Conservation (phyloP, 192 early-diverging fungal species). For the Kickxella alabastrina region DNA sequence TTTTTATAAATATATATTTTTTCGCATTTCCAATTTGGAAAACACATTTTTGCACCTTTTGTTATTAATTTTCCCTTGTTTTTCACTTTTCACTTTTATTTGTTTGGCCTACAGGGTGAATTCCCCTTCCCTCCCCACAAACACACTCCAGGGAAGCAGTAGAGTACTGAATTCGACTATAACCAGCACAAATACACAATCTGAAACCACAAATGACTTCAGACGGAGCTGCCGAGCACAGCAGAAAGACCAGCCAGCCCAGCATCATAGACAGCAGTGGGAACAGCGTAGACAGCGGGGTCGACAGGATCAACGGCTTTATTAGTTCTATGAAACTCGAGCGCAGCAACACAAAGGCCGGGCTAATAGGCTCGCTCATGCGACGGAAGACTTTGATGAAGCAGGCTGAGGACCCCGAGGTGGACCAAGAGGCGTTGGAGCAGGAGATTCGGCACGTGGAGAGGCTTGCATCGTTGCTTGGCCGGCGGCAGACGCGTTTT, state of each 20-base stretch:
- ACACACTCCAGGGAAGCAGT: no score
- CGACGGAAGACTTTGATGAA: conserved; percentile 42
- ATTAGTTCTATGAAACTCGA: conserved; percentile 41
- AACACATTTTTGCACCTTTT: no score
- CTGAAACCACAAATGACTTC: no score
- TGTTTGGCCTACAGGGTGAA: no score
- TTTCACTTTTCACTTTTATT: no score
- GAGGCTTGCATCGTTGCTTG: conserved; percentile 42
- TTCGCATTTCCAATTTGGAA: no score
- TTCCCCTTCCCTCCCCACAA: no score
- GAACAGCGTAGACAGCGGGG: conserved; percentile 2
- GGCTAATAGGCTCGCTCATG: conserved; percentile 7
- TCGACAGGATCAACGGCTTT: conserved; percentile 17
- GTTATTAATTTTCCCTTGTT: no score
- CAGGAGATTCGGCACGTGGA: conserved; percentile 43
- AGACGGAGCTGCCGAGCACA: not conserved
- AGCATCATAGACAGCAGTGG: not conserved
- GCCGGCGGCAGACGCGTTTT: conserved; percentile 42
- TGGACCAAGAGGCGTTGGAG: conserved; percentile 47
- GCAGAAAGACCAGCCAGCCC: not conserved
- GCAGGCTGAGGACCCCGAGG: conserved; percentile 40
- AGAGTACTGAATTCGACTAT: no score
- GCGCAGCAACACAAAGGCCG: conserved; percentile 33
- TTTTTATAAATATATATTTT: no score
- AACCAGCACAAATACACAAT: no score